Evolutionary conservation across 768 basidiomycete species (phyloP).

Genomic region (Pleurotus salmoneostramineus): DNA sequence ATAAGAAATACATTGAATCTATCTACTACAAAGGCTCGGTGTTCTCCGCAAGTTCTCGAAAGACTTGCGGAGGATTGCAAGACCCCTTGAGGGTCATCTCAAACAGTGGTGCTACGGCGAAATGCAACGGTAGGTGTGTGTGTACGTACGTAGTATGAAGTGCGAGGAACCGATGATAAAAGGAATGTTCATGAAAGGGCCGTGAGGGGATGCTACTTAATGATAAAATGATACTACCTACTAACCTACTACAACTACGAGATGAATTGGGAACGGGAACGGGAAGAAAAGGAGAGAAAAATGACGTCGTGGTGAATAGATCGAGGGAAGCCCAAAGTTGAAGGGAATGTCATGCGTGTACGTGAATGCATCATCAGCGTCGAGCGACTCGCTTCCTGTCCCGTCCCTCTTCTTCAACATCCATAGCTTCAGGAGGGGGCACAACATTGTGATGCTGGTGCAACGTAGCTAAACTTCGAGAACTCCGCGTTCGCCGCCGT

Average conservation of each 20-base stretch:
- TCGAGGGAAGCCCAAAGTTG: background rate
- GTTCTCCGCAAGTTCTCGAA: background rate
- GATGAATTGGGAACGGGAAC: background rate
- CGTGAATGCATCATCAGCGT: background rate
- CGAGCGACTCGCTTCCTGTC: slow-evolving; percentile 75
- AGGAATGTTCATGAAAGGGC: background rate
- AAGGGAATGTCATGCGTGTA: background rate
- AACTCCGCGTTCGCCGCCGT: slow-evolving; percentile 52
- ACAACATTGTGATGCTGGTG: slow-evolving; percentile 34
- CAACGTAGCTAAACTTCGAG: slow-evolving; percentile 32
- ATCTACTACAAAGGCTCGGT: slow-evolving; percentile 4
- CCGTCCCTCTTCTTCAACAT: slow-evolving; percentile 71
- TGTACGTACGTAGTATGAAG: background rate
- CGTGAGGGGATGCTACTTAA: background rate
- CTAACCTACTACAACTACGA: slow-evolving; percentile 6
- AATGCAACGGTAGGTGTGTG: background rate
- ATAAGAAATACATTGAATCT: slow-evolving; percentile 5
- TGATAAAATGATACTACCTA: background rate
- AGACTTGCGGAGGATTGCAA: background rate
- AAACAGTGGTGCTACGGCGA: background rate
- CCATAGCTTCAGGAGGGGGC: slow-evolving; percentile 52
- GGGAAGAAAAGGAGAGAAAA: background rate
- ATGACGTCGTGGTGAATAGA: background rate
- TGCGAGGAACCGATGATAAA: background rate
- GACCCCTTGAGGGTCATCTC: background rate